Conservation (phyloP, 352 stramenopile genomes). For the Pythium vanterpoolii region DNA sequence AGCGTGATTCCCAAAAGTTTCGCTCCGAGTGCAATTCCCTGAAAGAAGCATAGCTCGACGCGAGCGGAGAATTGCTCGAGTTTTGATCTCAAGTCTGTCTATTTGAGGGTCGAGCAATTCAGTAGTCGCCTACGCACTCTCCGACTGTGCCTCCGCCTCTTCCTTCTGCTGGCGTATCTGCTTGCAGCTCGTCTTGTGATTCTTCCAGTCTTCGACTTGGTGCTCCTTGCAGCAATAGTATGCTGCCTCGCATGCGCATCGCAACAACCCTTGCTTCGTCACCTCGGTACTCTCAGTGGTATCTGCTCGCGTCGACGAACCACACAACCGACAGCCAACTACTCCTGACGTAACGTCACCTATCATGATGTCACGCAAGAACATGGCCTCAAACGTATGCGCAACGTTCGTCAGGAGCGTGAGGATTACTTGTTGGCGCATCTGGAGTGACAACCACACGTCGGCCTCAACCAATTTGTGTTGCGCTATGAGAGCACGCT, state of each 20-base stretch:
- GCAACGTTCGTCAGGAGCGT: conserved; percentile 79
- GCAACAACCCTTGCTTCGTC: conserved; percentile 34
- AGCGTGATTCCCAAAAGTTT: neutral
- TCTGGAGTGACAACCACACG: conserved; percentile 82
- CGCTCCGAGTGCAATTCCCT: neutral
- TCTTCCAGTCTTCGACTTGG: conserved; percentile 77
- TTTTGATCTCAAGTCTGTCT: neutral
- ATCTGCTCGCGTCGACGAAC: conserved; percentile 33
- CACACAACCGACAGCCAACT: conserved; percentile 71
- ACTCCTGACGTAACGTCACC: conserved; percentile 53
- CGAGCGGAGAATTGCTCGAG: neutral
- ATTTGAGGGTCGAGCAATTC: neutral
- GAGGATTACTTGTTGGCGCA: conserved; percentile 81
- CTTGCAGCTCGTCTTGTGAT: conserved; percentile 79
- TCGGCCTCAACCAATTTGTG: conserved; percentile 79
- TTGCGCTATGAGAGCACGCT: conserved; percentile 62
- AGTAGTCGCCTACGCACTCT: neutral
- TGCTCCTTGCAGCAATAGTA: conserved; percentile 87
- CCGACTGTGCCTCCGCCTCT: neutral
- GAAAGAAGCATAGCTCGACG: neutral
- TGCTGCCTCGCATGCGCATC: conserved; percentile 68
- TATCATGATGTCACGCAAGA: conserved; percentile 68
- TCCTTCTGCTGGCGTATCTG: conserved; percentile 42
- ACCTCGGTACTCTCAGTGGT: neutral
- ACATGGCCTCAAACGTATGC: conserved; percentile 85